Conservation (phyloP, 441 rosid genomes). For the Pelargonium citronellum region DNA sequence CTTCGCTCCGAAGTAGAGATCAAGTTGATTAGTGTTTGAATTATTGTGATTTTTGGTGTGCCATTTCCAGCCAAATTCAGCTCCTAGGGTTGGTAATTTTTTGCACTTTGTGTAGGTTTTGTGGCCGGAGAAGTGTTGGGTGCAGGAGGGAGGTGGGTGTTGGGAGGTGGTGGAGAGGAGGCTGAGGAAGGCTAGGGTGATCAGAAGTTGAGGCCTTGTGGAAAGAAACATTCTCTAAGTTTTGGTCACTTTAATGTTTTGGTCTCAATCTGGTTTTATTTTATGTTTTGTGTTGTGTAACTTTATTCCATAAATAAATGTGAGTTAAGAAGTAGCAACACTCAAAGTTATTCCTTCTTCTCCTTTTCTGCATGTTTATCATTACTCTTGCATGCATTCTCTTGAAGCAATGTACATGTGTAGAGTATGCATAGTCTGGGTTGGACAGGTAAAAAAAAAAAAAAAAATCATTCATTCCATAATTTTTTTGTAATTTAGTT, state of each 20-base stretch:
- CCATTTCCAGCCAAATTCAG: conserved; percentile 43
- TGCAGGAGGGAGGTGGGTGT: conserved; percentile 22
- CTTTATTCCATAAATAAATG: neutral
- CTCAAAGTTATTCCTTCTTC: conserved; percentile 5
- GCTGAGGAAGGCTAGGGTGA: conserved; percentile 16
- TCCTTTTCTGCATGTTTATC: neutral
- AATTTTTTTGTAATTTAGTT: too few species aligned
- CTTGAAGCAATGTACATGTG: neutral
- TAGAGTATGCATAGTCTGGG: too few species aligned
- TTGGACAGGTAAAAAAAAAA: too few species aligned
- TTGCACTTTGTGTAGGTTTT: conserved; percentile 30
- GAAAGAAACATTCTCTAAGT: neutral
- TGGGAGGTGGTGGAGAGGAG: conserved; percentile 7
- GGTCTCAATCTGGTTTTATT: neutral
- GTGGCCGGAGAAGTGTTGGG: conserved; percentile 13
- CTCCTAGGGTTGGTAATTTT: conserved; percentile 34
- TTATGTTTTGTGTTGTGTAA: neutral
- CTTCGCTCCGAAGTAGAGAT: conserved; percentile 25
- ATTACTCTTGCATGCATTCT: neutral
- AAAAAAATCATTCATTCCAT: too few species aligned
- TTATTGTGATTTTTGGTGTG: neutral
- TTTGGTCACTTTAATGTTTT: neutral
- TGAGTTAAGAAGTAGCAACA: neutral
- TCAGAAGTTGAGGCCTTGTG: neutral
- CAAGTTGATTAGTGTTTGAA: conserved; percentile 4